These are phyloP conservation scores for Trichoderma lentiforme DNA, from an alignment of 2,329 filamentous ascomycete genomes.

Conservation along the genomic window DNA sequence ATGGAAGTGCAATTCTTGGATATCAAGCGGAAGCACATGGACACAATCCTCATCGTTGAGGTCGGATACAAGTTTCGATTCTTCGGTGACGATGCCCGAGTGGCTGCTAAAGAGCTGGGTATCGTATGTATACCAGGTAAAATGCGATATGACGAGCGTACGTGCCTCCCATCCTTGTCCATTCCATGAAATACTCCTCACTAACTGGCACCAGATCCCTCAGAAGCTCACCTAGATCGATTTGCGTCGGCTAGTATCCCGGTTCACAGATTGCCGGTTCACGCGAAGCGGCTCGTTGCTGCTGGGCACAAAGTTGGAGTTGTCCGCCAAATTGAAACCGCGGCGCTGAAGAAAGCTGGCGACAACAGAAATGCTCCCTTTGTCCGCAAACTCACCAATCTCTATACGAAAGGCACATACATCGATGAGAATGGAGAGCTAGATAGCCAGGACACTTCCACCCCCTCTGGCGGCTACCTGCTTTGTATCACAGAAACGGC, in stretches of 20 bases:
- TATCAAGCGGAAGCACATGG: constrained; percentile 87
- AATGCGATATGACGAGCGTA: constrained; percentile 85
- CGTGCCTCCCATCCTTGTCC: constrained; percentile 27
- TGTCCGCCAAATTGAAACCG: constrained; percentile 90
- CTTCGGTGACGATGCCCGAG: constrained; percentile 90
- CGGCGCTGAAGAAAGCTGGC: constrained; percentile 89
- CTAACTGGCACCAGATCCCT: constrained; percentile 56
- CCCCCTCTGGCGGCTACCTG: constrained; percentile 73
- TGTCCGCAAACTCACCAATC: constrained; percentile 84
- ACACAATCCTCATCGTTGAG: constrained; percentile 87
- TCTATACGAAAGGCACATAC: constrained; percentile 98
- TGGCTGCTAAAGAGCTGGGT: constrained; percentile 83
- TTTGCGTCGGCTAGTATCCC: constrained; percentile 97
- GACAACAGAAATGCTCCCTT: constrained; percentile 94
- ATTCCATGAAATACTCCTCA: background rate
- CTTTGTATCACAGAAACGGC: constrained; percentile 90
- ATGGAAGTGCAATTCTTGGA: constrained; percentile 92
- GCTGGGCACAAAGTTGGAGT: constrained; percentile 96
- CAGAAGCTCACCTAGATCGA: constrained; percentile 84
- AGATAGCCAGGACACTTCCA: constrained; percentile 47
- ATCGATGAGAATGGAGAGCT: constrained; percentile 88
- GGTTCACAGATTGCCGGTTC: constrained; percentile 84
- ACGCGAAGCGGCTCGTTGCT: constrained; percentile 86
- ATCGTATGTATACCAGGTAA: constrained; percentile 98
- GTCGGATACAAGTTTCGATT: constrained; percentile 98